These are phyloP conservation scores for Sarocladium strictum DNA, from an alignment of 2,329 filamentous ascomycete species.

Conservation along the genomic window DNA sequence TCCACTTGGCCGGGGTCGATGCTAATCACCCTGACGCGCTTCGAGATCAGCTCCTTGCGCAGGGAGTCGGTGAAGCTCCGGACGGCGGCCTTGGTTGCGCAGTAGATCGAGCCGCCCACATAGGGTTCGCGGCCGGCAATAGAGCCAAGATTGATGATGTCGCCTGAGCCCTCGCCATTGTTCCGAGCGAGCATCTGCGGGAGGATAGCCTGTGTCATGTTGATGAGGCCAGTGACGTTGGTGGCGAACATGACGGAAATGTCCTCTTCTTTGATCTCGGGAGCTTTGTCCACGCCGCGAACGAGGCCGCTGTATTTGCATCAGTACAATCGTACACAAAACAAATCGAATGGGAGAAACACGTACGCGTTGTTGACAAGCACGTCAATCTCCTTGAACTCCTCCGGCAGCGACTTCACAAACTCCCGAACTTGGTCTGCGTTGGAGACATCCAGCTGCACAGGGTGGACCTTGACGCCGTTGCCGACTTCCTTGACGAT, in stretches of 20 bases:
- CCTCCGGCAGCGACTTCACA: slow-evolving; percentile 66
- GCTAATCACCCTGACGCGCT: slow-evolving; percentile 76
- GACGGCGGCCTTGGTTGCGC: slow-evolving; percentile 88
- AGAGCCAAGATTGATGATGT: slow-evolving; percentile 91
- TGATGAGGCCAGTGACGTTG: slow-evolving; percentile 91
- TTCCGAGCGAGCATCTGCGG: slow-evolving; percentile 72
- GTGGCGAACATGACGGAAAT: slow-evolving; percentile 84
- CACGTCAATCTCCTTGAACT: slow-evolving; percentile 79
- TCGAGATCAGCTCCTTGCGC: slow-evolving; percentile 75
- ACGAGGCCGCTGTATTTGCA: slow-evolving; percentile 64
- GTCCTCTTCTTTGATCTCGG: slow-evolving; percentile 78
- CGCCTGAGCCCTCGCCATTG: slow-evolving; percentile 67
- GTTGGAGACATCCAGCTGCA: slow-evolving; percentile 83
- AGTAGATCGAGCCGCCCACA: slow-evolving; percentile 83
- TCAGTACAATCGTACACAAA: neutral
- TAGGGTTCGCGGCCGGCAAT: slow-evolving; percentile 86
- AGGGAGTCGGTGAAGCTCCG: slow-evolving; percentile 77
- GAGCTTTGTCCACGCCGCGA: slow-evolving; percentile 79
- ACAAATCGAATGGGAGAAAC: neutral
- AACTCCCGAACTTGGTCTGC: slow-evolving; percentile 68
- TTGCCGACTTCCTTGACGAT: slow-evolving; percentile 71
- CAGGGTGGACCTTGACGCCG: slow-evolving; percentile 77
- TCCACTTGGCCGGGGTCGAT: slow-evolving; percentile 91
- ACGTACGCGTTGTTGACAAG: slow-evolving; percentile 93
- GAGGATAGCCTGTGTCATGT: slow-evolving; percentile 90